phyloP scores from a whole-genome alignment of 2,329 filamentous ascomycete species.

The Neofusicoccum cordaticola region DNA sequence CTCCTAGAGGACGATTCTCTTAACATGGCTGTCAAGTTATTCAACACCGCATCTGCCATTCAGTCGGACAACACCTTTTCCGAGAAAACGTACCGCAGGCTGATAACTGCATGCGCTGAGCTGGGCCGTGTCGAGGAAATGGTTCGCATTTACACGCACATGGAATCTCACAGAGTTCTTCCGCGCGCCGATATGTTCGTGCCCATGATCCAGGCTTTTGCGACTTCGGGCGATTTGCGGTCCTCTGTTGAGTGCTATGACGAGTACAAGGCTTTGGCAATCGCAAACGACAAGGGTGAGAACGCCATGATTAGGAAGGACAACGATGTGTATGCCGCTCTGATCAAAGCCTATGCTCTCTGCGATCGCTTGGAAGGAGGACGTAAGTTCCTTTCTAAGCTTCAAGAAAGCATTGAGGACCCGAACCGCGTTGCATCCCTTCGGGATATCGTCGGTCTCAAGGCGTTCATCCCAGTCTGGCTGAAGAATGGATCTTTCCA shows the following conservation, averaged over 20 bases:
- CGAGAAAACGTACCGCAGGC: slow-evolving; percentile 75
- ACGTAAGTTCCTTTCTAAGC: slow-evolving; percentile 78
- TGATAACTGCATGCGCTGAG: slow-evolving; percentile 84
- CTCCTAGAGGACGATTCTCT: slow-evolving; percentile 84
- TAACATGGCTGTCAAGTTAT: slow-evolving; percentile 79
- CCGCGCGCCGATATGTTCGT: slow-evolving; percentile 83
- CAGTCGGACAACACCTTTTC: slow-evolving; percentile 65
- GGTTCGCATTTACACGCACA: slow-evolving; percentile 85
- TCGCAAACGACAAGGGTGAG: slow-evolving; percentile 74
- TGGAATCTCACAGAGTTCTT: slow-evolving; percentile 73
- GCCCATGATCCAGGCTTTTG: slow-evolving; percentile 93
- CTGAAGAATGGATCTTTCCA: slow-evolving; percentile 67
- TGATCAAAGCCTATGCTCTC: slow-evolving; percentile 84
- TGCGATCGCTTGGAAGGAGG: slow-evolving; percentile 79
- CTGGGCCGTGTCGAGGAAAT: slow-evolving; percentile 81
- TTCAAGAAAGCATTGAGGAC: slow-evolving; percentile 57
- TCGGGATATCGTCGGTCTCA: slow-evolving; percentile 67
- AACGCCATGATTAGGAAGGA: slow-evolving; percentile 70
- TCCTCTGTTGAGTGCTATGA: slow-evolving; percentile 95
- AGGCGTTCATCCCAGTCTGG: slow-evolving; percentile 77
- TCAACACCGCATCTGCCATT: slow-evolving; percentile 68
- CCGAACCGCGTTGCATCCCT: slow-evolving; percentile 58
- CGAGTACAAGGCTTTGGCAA: slow-evolving; percentile 85
- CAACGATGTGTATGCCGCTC: slow-evolving; percentile 81
- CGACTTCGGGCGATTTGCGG: slow-evolving; percentile 72